Evolutionary conservation across 2,329 filamentous ascomycete genomes (phyloP).

Genomic region (Neoarthrinium moseri): DNA sequence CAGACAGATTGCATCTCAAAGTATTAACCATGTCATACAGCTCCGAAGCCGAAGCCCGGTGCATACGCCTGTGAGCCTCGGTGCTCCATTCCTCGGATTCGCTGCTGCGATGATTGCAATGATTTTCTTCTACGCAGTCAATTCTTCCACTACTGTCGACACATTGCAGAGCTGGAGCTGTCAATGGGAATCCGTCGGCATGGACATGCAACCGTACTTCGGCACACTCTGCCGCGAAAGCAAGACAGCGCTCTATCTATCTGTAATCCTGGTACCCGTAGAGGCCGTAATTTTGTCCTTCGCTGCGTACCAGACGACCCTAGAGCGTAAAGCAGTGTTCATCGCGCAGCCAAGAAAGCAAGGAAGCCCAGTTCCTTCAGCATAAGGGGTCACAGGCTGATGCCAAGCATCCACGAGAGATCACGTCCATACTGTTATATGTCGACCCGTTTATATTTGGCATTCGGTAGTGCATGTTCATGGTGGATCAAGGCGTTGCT

Average conservation of each 20-base stretch:
- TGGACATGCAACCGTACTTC: conserved; percentile 54
- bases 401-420: too few relatives aligned
- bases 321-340: conserved; percentile 39
- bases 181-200: conserved; percentile 54
- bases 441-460: not conserved
- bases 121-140: conserved; percentile 56
- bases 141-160: conserved; percentile 49
- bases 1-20: too few relatives aligned
- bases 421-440: not conserved
- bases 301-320: conserved; percentile 42
- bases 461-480: not conserved
- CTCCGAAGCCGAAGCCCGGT: conserved; percentile 33
- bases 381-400: not conserved
- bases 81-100: conserved; percentile 41
- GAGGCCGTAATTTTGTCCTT: conserved; percentile 48
- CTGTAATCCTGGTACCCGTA: conserved; percentile 56
- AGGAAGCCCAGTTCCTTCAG: conserved; percentile 23
- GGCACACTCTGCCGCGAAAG: conserved; percentile 56
- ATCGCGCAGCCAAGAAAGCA: conserved; percentile 32
- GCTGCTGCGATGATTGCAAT: conserved; percentile 50
- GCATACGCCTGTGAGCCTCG: conserved; percentile 36
- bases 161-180: conserved; percentile 63
- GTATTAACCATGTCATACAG: conserved; percentile 22
- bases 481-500: not conserved
- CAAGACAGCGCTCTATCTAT: conserved; percentile 51